Base-by-base conservation (phyloP, 192 early-diverging fungal species). In the Coemansia sp. region DNA sequence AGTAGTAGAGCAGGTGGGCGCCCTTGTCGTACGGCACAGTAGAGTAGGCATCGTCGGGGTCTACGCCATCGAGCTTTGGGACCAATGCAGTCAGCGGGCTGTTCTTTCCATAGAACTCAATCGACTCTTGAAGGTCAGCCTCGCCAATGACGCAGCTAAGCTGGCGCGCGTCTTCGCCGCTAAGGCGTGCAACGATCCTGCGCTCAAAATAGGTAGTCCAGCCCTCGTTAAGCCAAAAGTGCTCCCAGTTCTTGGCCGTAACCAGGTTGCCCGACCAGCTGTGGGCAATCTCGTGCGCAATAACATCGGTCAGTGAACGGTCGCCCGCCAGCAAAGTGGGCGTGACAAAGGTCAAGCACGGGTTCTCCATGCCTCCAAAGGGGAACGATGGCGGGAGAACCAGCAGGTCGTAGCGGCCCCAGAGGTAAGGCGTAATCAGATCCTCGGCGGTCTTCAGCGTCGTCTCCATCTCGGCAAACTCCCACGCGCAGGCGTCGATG, bases 321-420 rank as follows among this genome's bases (percentile, higher is more conserved):
- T 99, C 97, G 58, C 95, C 95, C 38, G 96, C 95, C 47, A 99
- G 81, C 31, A 99, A 85, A 18, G 94, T 94, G 25, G 97, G 97
- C 26, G 97, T 99, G 21, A 97, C 95, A 89, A 97, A 99, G 0
- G 97, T 98, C 65, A 96, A 75, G 74, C 94, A 96, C 16, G 97
- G 97, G 79, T 99, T 99, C 86, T 99, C 92, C 92, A 96, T 96
- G 57, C 94, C 92, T 45, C 91, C 91, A 63, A 90, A 94, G n/a
- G 91, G 92, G 86, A 93, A 94, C 6, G 88, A 91, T 37, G 91
- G 85, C 28, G 94, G 94, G 42, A 97, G 84, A 39, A 96, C 88
- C 47, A 97, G 85, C 55, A 98, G 82, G 83, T 98, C 96, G 78
- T 97, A 97, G 65, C 90, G 86, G 55, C 95, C 95, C 97, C 97